These are phyloP conservation scores for Thielaviopsis euricoi DNA, from an alignment of 2,329 filamentous ascomycete genomes.

Conservation along the genomic window DNA sequence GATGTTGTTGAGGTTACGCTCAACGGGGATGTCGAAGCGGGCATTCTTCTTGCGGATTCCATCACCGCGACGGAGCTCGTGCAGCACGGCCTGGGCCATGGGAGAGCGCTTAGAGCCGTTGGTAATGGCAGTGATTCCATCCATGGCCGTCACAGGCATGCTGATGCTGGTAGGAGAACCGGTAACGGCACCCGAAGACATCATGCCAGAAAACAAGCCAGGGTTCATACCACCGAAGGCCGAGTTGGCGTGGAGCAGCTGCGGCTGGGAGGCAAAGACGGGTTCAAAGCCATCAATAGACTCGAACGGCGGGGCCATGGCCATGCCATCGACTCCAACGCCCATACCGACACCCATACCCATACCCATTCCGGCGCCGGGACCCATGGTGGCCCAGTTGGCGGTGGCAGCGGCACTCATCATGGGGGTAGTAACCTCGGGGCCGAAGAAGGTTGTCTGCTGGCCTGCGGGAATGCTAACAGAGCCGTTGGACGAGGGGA, in stretches of 20 bases:
- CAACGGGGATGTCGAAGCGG: constrained; percentile 88
- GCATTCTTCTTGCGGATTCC: constrained; percentile 98
- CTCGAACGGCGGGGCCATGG: constrained; percentile 51
- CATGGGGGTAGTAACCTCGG: not conserved
- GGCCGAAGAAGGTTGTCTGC: not conserved
- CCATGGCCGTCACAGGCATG: constrained; percentile 22
- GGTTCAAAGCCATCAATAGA: constrained; percentile 42
- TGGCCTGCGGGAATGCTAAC: not conserved
- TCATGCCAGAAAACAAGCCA: constrained; percentile 37
- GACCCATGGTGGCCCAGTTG: constrained; percentile 38
- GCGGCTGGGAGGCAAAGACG: constrained; percentile 34
- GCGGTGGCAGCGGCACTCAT: constrained; percentile 32
- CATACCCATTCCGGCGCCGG: not conserved
- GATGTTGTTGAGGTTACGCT: constrained; percentile 87
- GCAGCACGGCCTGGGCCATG: constrained; percentile 8
- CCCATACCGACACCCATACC: not conserved
- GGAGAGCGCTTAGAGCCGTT: constrained; percentile 33
- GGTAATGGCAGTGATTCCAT: constrained; percentile 35
- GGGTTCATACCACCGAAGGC: constrained; percentile 37
- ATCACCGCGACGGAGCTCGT: constrained; percentile 61
- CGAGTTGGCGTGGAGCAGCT: constrained; percentile 32
- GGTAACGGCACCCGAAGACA: constrained; percentile 20
- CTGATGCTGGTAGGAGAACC: not conserved
- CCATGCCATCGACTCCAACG: constrained; percentile 35
- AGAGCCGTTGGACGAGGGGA: constrained; percentile 42